A percentile compares a stretch with the other conserved stretches of the same genome.
Conservation (phyloP, 768 basidiomycete genomes). For the Daedaleopsis nitida region DNA sequence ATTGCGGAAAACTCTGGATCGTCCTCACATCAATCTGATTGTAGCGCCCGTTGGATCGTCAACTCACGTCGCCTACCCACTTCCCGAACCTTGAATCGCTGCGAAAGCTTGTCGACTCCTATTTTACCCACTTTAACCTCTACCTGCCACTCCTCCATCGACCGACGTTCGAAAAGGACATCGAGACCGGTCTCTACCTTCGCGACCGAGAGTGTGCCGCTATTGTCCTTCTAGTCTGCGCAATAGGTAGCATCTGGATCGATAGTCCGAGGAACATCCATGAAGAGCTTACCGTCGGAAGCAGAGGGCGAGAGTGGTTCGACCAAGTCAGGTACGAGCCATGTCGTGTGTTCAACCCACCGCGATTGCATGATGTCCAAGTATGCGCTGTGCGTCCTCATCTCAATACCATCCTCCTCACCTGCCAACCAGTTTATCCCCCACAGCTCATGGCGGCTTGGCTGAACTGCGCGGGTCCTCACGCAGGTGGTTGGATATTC, state of each 20-base stretch:
- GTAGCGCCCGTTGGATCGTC: background rate
- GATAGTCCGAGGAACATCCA: constrained; percentile 44
- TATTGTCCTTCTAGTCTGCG: constrained; percentile 58
- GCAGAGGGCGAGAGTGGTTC: constrained; percentile 48
- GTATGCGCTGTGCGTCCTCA: constrained; percentile 7
- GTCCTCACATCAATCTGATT: no score
- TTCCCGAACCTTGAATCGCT: constrained; percentile 23
- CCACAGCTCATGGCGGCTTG: constrained; percentile 13
- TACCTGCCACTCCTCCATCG: constrained; percentile 45
- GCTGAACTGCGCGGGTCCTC: constrained; percentile 3
- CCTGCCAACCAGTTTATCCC: background rate
- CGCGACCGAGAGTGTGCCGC: constrained; percentile 47
- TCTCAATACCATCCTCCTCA: background rate
- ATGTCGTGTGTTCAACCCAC: constrained; percentile 28
- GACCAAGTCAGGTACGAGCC: constrained; percentile 39
- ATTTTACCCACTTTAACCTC: constrained; percentile 41
- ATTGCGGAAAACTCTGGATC: no score
- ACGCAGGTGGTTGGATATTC: constrained; percentile 7
- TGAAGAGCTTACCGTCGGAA: constrained; percentile 23
- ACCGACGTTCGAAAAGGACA: constrained; percentile 41
- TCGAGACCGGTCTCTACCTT: constrained; percentile 39
- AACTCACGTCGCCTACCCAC: constrained; percentile 3
- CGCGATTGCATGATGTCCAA: constrained; percentile 13
- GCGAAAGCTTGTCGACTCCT: constrained; percentile 41
- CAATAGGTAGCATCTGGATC: constrained; percentile 45